Evolutionary conservation across 2,329 filamentous ascomycete genomes (phyloP), one percentile per base, ranked within the genome.

Genomic region (Pochonia chlamydosporia): DNA sequence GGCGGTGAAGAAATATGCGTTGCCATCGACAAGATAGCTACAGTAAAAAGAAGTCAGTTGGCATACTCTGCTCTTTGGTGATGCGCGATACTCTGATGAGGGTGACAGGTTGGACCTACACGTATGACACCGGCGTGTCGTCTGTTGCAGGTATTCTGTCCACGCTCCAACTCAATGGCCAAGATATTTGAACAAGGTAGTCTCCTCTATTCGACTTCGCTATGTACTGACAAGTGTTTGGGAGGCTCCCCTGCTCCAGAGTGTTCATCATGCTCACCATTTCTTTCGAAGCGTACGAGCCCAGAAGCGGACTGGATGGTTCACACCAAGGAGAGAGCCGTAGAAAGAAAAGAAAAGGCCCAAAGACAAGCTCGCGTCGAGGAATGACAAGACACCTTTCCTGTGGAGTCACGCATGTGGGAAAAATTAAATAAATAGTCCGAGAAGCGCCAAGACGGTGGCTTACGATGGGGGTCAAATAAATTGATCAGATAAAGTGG

Each of bases 1-100:
- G 1, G 62, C 62, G 18, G 63, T 60, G 44, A 60, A 57, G 52
- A 66, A 64, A 39, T 64, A 63, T 4, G 61, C 63, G 23, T 67
- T 66, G 2, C 64, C 64, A 21, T 66, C 64, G 1, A 62, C 59
- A 3, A 65, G 46, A 31, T 67, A 66, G 7, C 64, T 66, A 4
- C 3, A n/a, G 0, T 14, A 8, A 39, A 6, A 39, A 21, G 6
- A 6, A 40, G 23, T 16, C 26, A 16, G 39, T 56, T 13, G 51
- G 43, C 2, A 3, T 21, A 13, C 20, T 41, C 6, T 30, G n/a
- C 11, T n/a, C 3, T 5, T 26, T 14, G 13, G n/a, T 6, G 50
- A 49, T 44, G 46, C 30, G n/a, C n/a, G n/a, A n/a, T n/a, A n/a
- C n/a, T n/a, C n/a, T n/a, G n/a, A n/a, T n/a, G n/a, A n/a, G n/a